Conservation (phyloP, 495 filamentous ascomycete genomes). For the Neurospora sp. region DNA sequence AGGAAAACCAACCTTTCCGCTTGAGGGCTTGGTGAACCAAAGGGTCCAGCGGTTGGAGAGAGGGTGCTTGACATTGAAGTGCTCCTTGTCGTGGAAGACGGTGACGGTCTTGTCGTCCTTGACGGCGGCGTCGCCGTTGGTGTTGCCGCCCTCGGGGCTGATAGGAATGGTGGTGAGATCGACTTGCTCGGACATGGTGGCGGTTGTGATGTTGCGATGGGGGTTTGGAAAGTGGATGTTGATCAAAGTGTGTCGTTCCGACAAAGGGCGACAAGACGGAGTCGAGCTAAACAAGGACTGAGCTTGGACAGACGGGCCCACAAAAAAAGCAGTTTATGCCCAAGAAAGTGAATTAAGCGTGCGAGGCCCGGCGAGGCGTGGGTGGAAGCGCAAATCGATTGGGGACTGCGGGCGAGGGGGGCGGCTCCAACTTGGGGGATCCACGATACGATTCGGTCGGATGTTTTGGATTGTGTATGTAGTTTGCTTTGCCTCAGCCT, state of each 20-base stretch:
- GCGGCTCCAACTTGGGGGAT: conserved; percentile 1
- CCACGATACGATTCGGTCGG: conserved; percentile 1
- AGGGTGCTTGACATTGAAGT: conserved; percentile 98
- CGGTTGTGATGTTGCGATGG: conserved; percentile 2
- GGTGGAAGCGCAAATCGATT: conserved; percentile 1
- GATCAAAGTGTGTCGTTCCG: background rate
- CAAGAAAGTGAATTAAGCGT: background rate
- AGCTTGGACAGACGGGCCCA: background rate
- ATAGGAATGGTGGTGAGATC: conserved; percentile 61
- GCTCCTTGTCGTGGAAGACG: conserved; percentile 92
- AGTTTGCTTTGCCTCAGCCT: background rate
- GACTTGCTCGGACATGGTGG: conserved; percentile 41
- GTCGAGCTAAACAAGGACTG: background rate
- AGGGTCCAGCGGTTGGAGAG: conserved; percentile 94
- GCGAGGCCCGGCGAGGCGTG: background rate
- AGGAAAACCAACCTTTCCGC: conserved; percentile 65
- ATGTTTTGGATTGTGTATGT: background rate
- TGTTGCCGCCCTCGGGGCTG: conserved; percentile 50
- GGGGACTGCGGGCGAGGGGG: background rate
- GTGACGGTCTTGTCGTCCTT: conserved; percentile 54
- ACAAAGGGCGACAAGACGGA: background rate
- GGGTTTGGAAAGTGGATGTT: background rate
- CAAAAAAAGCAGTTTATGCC: background rate
- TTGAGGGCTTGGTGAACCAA: conserved; percentile 98
- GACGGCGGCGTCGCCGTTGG: conserved; percentile 23